Conservation (phyloP, 768 basidiomycete genomes). For the Nidularia sp. region DNA sequence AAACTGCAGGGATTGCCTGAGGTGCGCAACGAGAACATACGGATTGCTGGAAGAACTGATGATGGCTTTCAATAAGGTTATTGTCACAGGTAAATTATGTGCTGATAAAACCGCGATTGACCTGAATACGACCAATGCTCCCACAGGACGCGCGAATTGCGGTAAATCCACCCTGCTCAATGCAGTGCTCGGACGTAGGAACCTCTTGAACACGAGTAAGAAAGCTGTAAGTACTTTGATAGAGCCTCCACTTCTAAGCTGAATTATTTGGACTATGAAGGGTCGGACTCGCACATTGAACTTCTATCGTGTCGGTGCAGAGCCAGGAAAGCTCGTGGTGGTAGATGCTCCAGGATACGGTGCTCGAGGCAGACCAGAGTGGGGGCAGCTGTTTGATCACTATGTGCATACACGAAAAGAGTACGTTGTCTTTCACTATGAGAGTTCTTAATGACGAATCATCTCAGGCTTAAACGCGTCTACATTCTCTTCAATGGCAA, state of each 20-base stretch:
- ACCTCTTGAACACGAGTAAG: slow-evolving; percentile 60
- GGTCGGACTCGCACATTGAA: slow-evolving; percentile 71
- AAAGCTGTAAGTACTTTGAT: slow-evolving; percentile 50
- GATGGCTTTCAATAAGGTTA: slow-evolving; percentile 22
- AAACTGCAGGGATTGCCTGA: slow-evolving; percentile 38
- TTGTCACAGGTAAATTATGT: slow-evolving; percentile 35
- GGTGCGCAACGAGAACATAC: slow-evolving; percentile 16
- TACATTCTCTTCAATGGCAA: slow-evolving; percentile 70
- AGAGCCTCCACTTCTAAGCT: not conserved
- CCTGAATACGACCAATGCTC: not conserved
- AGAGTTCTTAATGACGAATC: slow-evolving; percentile 2
- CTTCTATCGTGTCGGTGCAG: slow-evolving; percentile 64
- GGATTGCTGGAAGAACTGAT: not conserved
- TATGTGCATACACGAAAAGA: slow-evolving; percentile 59
- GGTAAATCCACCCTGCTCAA: slow-evolving; percentile 78
- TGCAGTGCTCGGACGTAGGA: slow-evolving; percentile 54
- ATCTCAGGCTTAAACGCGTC: slow-evolving; percentile 57
- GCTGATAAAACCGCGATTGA: not conserved
- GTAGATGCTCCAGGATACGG: slow-evolving; percentile 87
- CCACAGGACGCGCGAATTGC: slow-evolving; percentile 68
- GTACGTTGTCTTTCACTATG: slow-evolving; percentile 33
- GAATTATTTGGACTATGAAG: slow-evolving; percentile 25
- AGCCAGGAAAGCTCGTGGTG: slow-evolving; percentile 55
- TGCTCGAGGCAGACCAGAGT: slow-evolving; percentile 65
- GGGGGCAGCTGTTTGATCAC: slow-evolving; percentile 66